Percentiles rank a stretch among this genome's conserved stretches.
phyloP scores from a whole-genome alignment of 179 eudicot species.

The Beta corolliflora region DNA sequence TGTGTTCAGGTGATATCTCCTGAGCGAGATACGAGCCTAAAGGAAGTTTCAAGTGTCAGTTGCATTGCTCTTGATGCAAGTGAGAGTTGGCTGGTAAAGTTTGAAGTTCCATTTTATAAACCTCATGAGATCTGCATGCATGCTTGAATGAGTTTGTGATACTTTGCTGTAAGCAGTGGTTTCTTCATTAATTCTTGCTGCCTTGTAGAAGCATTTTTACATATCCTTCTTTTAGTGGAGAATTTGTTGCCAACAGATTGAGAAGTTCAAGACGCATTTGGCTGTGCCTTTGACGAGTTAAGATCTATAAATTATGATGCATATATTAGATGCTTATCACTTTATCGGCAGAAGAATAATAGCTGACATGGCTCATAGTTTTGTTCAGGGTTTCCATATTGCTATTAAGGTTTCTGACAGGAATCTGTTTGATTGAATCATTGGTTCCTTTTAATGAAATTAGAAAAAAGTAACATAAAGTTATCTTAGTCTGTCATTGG shows the following conservation, averaged over 20 bases:
- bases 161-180: background rate
- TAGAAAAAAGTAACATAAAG: no score
- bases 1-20: conserved; percentile 69
- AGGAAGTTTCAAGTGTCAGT: conserved; percentile 54
- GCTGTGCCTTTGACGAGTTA: background rate
- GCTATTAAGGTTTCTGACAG: background rate
- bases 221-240: background rate
- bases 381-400: background rate
- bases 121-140: background rate
- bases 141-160: background rate
- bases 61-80: conserved; percentile 92
- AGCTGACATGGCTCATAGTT: background rate
- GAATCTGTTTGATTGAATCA: no score
- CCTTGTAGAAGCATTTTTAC: background rate
- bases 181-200: background rate
- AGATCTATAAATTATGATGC: background rate
- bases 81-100: conserved; percentile 97
- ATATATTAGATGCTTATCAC: background rate
- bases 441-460: background rate
- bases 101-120: background rate
- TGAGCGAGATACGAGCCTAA: conserved; percentile 46
- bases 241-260: background rate
- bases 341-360: background rate
- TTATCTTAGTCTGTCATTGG: background rate
- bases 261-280: background rate